Evolutionary conservation across 169 alveolate genomes (phyloP), one percentile per base, ranked within the genome.

Genomic region (Plasmodium gaboni): DNA sequence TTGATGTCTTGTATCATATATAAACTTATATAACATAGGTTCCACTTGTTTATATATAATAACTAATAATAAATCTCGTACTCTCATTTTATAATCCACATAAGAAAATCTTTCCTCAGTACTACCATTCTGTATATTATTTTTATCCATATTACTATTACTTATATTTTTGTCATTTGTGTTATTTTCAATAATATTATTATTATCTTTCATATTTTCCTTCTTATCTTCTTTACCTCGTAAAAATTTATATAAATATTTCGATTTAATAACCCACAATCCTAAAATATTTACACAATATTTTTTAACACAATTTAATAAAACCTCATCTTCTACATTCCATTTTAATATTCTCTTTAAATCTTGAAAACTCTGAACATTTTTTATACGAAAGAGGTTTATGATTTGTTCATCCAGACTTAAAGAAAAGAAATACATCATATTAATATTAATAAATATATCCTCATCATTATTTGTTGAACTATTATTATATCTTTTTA

Each of bases 171-270:
- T 32, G 13, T 28, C 60, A 8, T 44, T 63, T 38, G 10, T 4
- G 5, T 38, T 38, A 38, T 38, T 38, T 38, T 38, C 9, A 38
- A 38, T 38, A 38, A 38, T 6, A 38, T 38, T 38, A 38, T 19
- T 38, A 38, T 38, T 38, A 38, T 38, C 46, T 17, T 83, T 83
- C 13, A 68, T 72, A 19, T 44, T 26, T 50, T 83, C 91, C 5
- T 55, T 64, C 46, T 63, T 63, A 4, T 69, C 19, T 55, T 83
- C 85, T 73, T 86, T 86, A 38, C 87, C 68, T 70, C 72, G 70
- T 50, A 86, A 60, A 86, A 86, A 86, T 86, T 86, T 86, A 71
- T 86, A 86, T 61, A 86, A 86, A 46, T 86, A 86, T 38, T 86
- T 86, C n/a, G 92, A 86, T 71, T 86, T 86, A 12, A 86, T 71